Percentiles rank a stretch among this genome's conserved stretches.
Conservation (phyloP, 345 rosid genomes). For the Eutrema japonicum region DNA sequence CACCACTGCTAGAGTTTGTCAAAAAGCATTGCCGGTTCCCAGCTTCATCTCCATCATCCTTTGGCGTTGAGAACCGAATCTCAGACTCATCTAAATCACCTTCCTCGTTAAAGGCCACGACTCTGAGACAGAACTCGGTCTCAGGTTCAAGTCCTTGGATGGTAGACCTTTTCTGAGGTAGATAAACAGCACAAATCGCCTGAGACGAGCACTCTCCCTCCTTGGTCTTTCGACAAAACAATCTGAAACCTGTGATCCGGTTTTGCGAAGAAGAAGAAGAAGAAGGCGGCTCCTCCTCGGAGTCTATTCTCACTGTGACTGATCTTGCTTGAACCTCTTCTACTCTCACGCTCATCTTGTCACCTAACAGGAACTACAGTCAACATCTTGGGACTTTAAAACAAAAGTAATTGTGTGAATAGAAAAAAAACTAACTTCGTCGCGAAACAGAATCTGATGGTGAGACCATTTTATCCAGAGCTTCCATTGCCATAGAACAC, state of each 20-base stretch:
- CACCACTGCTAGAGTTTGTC: slow-evolving; percentile 70
- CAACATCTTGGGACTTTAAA: slow-evolving; percentile 15
- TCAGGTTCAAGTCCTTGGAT: slow-evolving; percentile 65
- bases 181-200: slow-evolving; percentile 59
- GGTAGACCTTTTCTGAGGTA: slow-evolving; percentile 61
- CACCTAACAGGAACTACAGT: slow-evolving; percentile 29
- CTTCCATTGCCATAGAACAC: slow-evolving; percentile 68
- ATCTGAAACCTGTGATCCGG: slow-evolving; percentile 47
- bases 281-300: slow-evolving; percentile 44
- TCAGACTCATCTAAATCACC: slow-evolving; percentile 59
- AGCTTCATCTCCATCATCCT: slow-evolving; percentile 45
- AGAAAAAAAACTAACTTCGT: slow-evolving; percentile 36
- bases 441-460: slow-evolving; percentile 24
- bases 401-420: background rate
- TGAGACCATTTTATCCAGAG: slow-evolving; percentile 60
- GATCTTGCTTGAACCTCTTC: slow-evolving; percentile 69
- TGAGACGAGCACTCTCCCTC: slow-evolving; percentile 57
- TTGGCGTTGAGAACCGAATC: slow-evolving; percentile 54
- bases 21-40: slow-evolving; percentile 62
- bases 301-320: slow-evolving; percentile 59
- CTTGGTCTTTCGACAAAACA: slow-evolving; percentile 66
- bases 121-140: slow-evolving; percentile 66
- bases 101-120: slow-evolving; percentile 51
- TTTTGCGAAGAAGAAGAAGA: slow-evolving; percentile 31
- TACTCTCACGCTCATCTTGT: slow-evolving; percentile 42